phyloP scores from a whole-genome alignment of 306 rosid species.

The Ochetophila trinervis region DNA sequence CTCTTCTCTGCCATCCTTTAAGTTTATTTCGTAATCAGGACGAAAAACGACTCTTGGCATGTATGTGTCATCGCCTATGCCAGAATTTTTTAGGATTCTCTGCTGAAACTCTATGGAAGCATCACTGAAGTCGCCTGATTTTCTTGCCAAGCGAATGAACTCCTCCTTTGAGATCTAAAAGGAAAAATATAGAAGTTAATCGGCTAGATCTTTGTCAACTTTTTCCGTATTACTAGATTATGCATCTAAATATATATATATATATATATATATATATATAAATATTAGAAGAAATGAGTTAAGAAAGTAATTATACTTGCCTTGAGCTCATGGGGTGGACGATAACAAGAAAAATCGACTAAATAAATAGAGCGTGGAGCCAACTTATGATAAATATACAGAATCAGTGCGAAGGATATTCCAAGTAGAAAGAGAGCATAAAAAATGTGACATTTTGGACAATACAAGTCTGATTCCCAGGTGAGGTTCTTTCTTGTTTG shows the following conservation, averaged over 20 bases:
- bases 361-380: conserved; percentile 49
- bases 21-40: conserved; percentile 24
- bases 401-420: conserved; percentile 8
- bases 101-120: conserved; percentile 46
- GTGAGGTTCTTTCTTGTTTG: conserved; percentile 10
- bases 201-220: too few species aligned
- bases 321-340: conserved; percentile 60
- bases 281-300: too few species aligned
- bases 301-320: conserved; percentile 14
- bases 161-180: conserved; percentile 49
- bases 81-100: conserved; percentile 47
- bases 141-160: conserved; percentile 55
- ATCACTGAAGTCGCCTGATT: conserved; percentile 53
- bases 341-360: conserved; percentile 66
- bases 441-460: background rate
- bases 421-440: conserved; percentile 21
- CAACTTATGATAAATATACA: conserved; percentile 25
- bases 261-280: too few species aligned
- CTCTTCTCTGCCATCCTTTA: conserved; percentile 55
- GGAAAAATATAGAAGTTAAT: too few species aligned
- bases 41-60: conserved; percentile 44
- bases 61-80: conserved; percentile 59
- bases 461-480: background rate
- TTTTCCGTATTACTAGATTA: too few species aligned
- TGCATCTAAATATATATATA: too few species aligned